Percentiles rank a stretch among this genome's conserved stretches.
Evolutionary conservation across 805 yeast species (phyloP).

Genomic region (Wickerhamomyces ciferrii): DNA sequence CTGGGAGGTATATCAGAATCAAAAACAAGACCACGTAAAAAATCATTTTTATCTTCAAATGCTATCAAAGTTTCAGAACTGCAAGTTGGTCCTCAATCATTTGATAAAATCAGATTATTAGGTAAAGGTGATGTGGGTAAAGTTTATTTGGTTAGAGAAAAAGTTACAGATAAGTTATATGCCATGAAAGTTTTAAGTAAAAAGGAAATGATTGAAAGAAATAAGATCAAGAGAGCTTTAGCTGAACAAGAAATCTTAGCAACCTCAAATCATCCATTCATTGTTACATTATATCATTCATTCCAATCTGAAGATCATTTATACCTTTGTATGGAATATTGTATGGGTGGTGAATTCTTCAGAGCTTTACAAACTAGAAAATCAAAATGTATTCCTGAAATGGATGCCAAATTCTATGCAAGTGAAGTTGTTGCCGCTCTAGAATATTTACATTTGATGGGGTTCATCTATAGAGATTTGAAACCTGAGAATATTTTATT

Average conservation of each 20-base stretch:
- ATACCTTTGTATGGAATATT: conserved; percentile 95
- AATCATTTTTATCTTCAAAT: conserved; percentile 52
- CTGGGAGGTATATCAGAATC: conserved; percentile 11
- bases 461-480: conserved; percentile 92
- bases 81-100: conserved; percentile 81
- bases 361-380: conserved; percentile 90
- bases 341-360: conserved; percentile 99
- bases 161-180: conserved; percentile 62
- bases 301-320: conserved; percentile 91
- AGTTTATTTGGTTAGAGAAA: conserved; percentile 87
- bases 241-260: conserved; percentile 97
- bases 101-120: conserved; percentile 82
- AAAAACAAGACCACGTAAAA: conserved; percentile 32
- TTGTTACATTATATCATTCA: conserved; percentile 92
- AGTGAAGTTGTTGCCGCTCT: conserved; percentile 97
- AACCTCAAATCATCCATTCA: conserved; percentile 94
- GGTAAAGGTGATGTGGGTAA: conserved; percentile 99
- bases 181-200: conserved; percentile 93
- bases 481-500: conserved; percentile 93
- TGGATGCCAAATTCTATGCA: conserved; percentile 89
- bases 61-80: conserved; percentile 71
- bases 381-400: conserved; percentile 79
- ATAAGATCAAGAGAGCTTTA: conserved; percentile 88
- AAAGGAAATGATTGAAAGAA: conserved; percentile 90
- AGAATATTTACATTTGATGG: conserved; percentile 94